Conservation (phyloP, 257 asterid genomes). For the Prunella vulgaris region DNA sequence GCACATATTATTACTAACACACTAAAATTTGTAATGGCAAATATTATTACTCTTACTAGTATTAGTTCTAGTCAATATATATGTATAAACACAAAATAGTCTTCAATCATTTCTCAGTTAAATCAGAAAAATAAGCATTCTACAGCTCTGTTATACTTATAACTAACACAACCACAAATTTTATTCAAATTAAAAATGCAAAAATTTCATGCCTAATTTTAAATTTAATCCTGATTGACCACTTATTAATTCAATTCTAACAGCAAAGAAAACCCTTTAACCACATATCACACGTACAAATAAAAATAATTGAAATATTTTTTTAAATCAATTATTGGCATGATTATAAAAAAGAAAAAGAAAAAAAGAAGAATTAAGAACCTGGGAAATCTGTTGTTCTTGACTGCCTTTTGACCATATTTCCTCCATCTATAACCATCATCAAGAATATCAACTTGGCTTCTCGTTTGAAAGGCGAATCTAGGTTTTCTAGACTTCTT, state of each 20-base stretch:
- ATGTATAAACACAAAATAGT: too few relatives aligned
- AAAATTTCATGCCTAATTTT: too few relatives aligned
- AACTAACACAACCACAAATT: too few relatives aligned
- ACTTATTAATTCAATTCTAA: background rate
- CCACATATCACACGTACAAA: too few relatives aligned
- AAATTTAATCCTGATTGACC: background rate
- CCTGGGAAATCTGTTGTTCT: conserved; percentile 56
- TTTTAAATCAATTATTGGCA: background rate
- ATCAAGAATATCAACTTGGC: conserved; percentile 60
- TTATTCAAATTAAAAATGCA: too few relatives aligned
- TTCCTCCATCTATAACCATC: conserved; percentile 63
- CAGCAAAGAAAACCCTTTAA: too few relatives aligned
- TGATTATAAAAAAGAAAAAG: background rate
- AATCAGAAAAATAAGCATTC: too few relatives aligned
- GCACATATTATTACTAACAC: too few relatives aligned
- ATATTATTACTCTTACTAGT: too few relatives aligned
- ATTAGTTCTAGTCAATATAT: too few relatives aligned
- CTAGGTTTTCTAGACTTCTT: conserved; percentile 33
- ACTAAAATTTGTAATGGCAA: background rate
- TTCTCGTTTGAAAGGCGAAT: conserved; percentile 51
- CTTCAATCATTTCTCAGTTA: too few relatives aligned
- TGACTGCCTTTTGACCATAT: conserved; percentile 57
- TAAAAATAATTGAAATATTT: background rate
- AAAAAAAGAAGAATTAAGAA: background rate
- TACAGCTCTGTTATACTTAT: too few relatives aligned